Conservation (phyloP, 2,329 filamentous ascomycete genomes). For the Penicillium verrucosum region DNA sequence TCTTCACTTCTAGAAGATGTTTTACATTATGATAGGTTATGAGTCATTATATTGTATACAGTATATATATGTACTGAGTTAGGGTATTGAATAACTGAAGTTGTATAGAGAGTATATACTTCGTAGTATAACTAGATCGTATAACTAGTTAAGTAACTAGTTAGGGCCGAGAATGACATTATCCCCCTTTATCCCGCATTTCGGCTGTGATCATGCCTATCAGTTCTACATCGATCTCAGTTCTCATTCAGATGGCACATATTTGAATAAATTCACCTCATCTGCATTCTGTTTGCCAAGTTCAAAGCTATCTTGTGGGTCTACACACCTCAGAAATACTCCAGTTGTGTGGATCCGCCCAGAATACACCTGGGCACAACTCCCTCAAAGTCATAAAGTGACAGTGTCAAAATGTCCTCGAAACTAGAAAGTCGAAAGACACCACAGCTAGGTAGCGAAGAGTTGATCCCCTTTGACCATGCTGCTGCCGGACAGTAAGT, state of each 20-base stretch:
- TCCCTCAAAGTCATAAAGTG: not conserved
- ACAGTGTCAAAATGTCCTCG: slow-evolving; percentile 29
- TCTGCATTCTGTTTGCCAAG: not conserved
- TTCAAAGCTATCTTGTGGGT: not conserved
- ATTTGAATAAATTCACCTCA: not conserved
- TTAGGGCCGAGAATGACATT: not conserved
- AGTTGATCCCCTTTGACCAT: slow-evolving; percentile 46
- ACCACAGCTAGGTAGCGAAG: slow-evolving; percentile 37
- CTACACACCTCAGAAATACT: not conserved
- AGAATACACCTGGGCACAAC: not conserved
- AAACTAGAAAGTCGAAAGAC: slow-evolving; percentile 34
- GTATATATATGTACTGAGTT: too few species aligned
- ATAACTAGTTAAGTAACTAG: too few species aligned
- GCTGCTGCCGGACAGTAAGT: slow-evolving; percentile 51
- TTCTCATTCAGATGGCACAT: not conserved
- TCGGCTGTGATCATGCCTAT: not conserved
- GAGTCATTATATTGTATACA: too few species aligned
- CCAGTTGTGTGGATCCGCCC: not conserved
- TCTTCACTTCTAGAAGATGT: too few species aligned
- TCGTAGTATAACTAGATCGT: not conserved
- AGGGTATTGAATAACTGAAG: not conserved
- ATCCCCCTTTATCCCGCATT: not conserved
- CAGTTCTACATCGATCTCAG: not conserved
- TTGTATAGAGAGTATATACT: not conserved
- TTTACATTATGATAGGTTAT: too few species aligned